Conservation (phyloP, 768 basidiomycete species). For the Calocera cornea region DNA sequence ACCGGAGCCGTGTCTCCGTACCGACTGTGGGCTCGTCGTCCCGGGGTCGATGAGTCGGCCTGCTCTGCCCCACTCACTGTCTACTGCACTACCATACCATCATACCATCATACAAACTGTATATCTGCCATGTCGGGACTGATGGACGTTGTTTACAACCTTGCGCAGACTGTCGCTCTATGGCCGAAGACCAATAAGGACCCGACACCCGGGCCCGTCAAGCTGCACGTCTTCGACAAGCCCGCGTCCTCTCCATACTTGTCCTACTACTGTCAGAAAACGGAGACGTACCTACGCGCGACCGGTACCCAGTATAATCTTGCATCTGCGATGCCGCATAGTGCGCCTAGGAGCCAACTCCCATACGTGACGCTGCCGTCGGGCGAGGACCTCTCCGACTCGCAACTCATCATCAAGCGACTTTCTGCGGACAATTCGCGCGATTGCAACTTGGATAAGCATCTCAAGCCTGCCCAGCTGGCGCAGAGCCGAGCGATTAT, state of each 20-base stretch:
- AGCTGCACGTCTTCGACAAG: not conserved
- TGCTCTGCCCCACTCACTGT: too few relatives aligned
- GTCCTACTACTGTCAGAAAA: not conserved
- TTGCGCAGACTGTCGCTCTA: too few relatives aligned
- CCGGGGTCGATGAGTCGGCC: too few relatives aligned
- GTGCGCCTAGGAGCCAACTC: not conserved
- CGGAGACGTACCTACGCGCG: not conserved
- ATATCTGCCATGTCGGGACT: too few relatives aligned
- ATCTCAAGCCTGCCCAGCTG: not conserved
- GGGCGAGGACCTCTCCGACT: not conserved
- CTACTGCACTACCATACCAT: too few relatives aligned
- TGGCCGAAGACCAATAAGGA: too few relatives aligned
- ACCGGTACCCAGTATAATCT: not conserved
- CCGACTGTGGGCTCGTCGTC: too few relatives aligned
- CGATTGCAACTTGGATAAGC: not conserved
- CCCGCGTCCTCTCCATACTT: not conserved
- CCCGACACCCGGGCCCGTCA: not conserved
- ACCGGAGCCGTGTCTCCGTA: too few relatives aligned
- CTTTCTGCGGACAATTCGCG: not conserved
- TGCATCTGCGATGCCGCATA: not conserved
- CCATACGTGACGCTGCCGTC: not conserved
- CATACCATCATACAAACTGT: too few relatives aligned
- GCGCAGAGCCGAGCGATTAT: not conserved
- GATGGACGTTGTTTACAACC: too few relatives aligned
- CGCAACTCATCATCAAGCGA: not conserved